A percentile compares a stretch with the other conserved stretches of the same genome.
Evolutionary conservation across 306 rosid genomes (phyloP).

Genomic region (Trichosanthes truncata): DNA sequence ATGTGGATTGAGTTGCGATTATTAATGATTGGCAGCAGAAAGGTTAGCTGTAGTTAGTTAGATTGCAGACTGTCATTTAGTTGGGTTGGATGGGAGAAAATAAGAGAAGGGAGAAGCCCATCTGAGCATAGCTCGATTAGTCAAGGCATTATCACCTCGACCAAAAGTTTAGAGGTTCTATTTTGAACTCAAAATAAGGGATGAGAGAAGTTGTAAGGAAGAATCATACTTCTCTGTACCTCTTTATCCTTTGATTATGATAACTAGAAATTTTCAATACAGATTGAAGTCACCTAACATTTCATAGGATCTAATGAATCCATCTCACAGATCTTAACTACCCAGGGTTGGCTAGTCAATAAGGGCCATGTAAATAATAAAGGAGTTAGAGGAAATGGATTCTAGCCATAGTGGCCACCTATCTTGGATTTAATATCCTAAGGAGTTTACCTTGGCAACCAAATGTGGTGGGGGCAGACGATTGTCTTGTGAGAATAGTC

Average conservation of each 20-base stretch:
- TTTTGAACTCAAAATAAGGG: not conserved
- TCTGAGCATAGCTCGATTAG: not conserved
- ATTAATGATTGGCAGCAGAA: not conserved
- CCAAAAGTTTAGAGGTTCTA: not conserved
- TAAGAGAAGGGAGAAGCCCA: not conserved
- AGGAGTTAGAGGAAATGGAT: too few species aligned
- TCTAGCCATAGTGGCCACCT: too few species aligned
- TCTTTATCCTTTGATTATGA: not conserved
- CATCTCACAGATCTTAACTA: not conserved
- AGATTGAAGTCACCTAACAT: not conserved
- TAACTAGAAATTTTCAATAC: not conserved
- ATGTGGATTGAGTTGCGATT: not conserved
- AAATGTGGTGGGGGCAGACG: too few species aligned
- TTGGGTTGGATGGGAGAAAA: not conserved
- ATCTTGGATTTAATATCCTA: too few species aligned
- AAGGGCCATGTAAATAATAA: too few species aligned
- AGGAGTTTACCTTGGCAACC: too few species aligned
- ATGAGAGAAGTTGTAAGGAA: not conserved
- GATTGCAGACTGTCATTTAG: not conserved
- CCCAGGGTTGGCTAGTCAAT: too few species aligned
- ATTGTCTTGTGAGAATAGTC: too few species aligned
- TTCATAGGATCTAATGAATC: not conserved
- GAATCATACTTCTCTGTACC: not conserved
- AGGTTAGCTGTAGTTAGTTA: not conserved
- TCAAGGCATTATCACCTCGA: not conserved